Evolutionary conservation across 371 early-diverging fungal species (phyloP), one percentile per base, ranked within the genome.

Genomic region (Rhizopus delemar): DNA sequence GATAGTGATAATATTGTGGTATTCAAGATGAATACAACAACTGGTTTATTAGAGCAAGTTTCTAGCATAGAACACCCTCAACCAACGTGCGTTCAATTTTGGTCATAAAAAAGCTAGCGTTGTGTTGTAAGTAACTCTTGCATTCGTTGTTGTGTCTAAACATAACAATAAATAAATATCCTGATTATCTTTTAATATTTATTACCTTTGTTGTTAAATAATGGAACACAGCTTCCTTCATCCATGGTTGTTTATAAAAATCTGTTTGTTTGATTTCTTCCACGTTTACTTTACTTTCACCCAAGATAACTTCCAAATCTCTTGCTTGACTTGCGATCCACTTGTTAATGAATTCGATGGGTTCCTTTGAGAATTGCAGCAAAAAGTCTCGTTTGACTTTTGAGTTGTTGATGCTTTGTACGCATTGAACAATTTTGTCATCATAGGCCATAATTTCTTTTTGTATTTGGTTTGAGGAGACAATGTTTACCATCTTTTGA

Each of bases 371-470:
- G 74, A 96, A 98, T 45, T 87, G 78, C 41, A 89, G 75, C 81
- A 98, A 80, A 68, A 98, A 98, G 63, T 96, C 96, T 5, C 97
- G 93, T 69, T 96, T 96, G 41, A 91, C 80, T 61, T 94, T 91
- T 41, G 86, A 86, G 41, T 91, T 88, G 66, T 92, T 89, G 73
- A 98, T 91, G 29, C 86, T 81, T 62, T 90, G 90, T 22, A 97
- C 87, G 48, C 81, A 80, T 55, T 83, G 85, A 33, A 85, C 80
- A 70, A 86, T 86, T 77, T 86, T 86, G 28, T 88, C 88, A 59
- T 86, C 86, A 36, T 83, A 66, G 4, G 63, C 71, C 60, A 78
- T 74, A 33, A 88, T 80, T 49, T 85, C 82, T 51, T 83, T 86
- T 48, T 86, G 82, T 2, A 64, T 53, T 11, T 66, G 67, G 8